Evolutionary conservation across 176 grass and related monocot genomes (phyloP), one percentile per base, ranked within the genome.

Genomic region (Leersia perrieri): DNA sequence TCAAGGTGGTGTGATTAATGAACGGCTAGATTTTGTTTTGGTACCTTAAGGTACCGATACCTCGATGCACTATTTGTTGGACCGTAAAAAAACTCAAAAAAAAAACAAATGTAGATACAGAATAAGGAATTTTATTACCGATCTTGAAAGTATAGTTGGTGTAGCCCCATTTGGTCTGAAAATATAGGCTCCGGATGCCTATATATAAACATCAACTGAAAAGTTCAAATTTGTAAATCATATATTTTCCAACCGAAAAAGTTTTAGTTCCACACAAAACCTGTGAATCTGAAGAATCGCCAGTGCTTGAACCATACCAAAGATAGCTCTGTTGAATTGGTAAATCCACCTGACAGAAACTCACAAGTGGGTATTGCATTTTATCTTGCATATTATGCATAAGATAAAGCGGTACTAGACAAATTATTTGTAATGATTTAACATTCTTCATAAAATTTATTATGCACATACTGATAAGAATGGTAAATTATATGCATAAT

Each of bases 101-200:
- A 39, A 53, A 34, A 38, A 57, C 44, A 36, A 61, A 63, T 16
- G 38, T 33, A 63, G 62, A 34, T 25, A 34, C 16, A 3, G 30
- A 42, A 26, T 73, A 73, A 53, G 45, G 23, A 39, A 86, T 70
- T 80, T n/a, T 70, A 58, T 85, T 92, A 97, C 94, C 87, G 3
- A 66, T 86, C 64, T 84, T 81, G 94, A 92, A 81, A 88, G 57
- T 64, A 44, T 36, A 72, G 69, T 90, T 3, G 94, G 89, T 49
- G 72, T 82, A 84, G 76, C 27, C 38, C 89, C 91, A 94, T 97
- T 83, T 55, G 91, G 91, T 63, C 91, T 80, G 87, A 97, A 97
- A 76, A 97, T 91, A 80, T 97, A 97, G 13, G 94, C 91, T 83
- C 94, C 94, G 42, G 94, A 97, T 78, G 94, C 87, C 94, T 97